Percentiles rank a stretch among this genome's conserved stretches.
These are phyloP conservation scores for Fonsecaea monophora DNA, from an alignment of 2,329 filamentous ascomycete genomes.

Conservation along the genomic window DNA sequence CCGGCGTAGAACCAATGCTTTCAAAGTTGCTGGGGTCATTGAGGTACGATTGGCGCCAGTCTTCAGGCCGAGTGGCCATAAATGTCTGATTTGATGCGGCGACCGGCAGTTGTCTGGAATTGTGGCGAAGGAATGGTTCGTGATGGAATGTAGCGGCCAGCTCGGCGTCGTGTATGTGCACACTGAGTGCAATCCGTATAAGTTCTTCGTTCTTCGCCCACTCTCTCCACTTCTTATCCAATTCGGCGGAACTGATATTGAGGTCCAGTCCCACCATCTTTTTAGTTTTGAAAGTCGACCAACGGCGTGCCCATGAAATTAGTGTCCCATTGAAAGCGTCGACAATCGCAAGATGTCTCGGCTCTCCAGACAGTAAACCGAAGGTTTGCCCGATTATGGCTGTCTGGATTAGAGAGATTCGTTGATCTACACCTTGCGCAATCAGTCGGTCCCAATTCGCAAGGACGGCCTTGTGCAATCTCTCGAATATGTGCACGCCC, in stretches of 20 bases:
- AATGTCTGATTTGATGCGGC: slow-evolving; percentile 34
- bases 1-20: slow-evolving; percentile 18
- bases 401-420: slow-evolving; percentile 42
- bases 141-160: slow-evolving; percentile 39
- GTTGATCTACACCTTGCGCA: slow-evolving; percentile 34
- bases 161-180: slow-evolving; percentile 38
- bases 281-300: slow-evolving; percentile 38
- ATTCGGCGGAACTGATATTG: slow-evolving; percentile 22
- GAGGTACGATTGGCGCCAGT: slow-evolving; percentile 34
- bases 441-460: slow-evolving; percentile 43
- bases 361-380: slow-evolving; percentile 42
- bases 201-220: slow-evolving; percentile 43
- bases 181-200: slow-evolving; percentile 41
- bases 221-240: slow-evolving; percentile 38
- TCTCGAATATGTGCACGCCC: slow-evolving; percentile 43
- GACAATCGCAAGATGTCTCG: slow-evolving; percentile 42
- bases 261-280: slow-evolving; percentile 33
- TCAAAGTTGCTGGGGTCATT: slow-evolving; percentile 34
- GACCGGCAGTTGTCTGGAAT: slow-evolving; percentile 31
- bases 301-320: slow-evolving; percentile 42
- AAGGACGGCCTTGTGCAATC: slow-evolving; percentile 44
- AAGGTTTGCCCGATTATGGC: slow-evolving; percentile 45
- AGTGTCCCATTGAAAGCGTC: slow-evolving; percentile 45
- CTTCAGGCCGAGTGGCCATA: slow-evolving; percentile 32
- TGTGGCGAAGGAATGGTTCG: slow-evolving; percentile 36